Evolutionary conservation across 164 flowering plant species (phyloP), one percentile per base, ranked within the genome.

Genomic region (Tetrastigma voinierianum): DNA sequence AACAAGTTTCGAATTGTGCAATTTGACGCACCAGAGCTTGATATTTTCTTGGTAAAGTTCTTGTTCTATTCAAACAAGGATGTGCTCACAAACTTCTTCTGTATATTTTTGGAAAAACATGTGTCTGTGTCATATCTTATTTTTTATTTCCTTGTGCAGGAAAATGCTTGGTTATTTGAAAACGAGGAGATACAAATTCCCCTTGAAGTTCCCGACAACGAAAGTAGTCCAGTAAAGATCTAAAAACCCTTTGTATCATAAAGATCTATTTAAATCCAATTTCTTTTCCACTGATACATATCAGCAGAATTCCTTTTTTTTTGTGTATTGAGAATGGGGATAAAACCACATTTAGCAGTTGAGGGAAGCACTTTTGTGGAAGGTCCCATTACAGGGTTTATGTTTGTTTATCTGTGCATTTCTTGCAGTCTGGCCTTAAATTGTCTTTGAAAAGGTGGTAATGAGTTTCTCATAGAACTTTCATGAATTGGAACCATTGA

Each of bases 11-110:
- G 67, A 56, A 16, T 76, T 2, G 43, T 81, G 60, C 83, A 72
- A 56, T 88, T 89, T 72, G 97, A 91, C 75, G 72, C 74, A 60
- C 90, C 88, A 46, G 89, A 84, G 76, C 61, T 78, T 62, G 77
- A 71, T 69, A n/a, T 52, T 20, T 72, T 76, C 61, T 64, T 66
- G 83, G 93, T 86, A 81, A 59, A 40, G 13, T 4, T 32, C 40
- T 32, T 32, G 40, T 32, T 32, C 3, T 32, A 32, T 32, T 32
- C 6, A 32, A 21, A 46, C 17, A 19, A 17, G 56, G 56, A 21
- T 55, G 32, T 21, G 23, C 12, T 9, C 23, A 10, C 15, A 21
- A 12, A 20, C 9, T 21, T 12, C 32, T 21, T 21, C 13, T 59
- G 12, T 16, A 14, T 11, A 15, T 45, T 12, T 46, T 21, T 65